Evolutionary conservation across 768 basidiomycete genomes (phyloP).

Genomic region (Tylopilus subfusipes): DNA sequence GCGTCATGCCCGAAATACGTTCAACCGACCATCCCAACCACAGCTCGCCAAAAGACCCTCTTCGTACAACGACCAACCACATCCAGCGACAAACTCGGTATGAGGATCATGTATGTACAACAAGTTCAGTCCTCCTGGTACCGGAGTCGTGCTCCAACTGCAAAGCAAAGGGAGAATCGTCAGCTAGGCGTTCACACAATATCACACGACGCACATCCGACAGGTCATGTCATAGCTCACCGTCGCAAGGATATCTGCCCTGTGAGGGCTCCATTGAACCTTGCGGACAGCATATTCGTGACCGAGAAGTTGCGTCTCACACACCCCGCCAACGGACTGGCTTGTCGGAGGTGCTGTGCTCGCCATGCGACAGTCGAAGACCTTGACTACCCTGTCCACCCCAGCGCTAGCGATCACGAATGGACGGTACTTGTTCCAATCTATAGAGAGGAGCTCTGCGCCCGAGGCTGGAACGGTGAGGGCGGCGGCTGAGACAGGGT

Average conservation of each 20-base stretch:
- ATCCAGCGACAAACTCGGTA: conserved; percentile 92
- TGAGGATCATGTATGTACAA: conserved; percentile 80
- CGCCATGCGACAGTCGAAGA: conserved; percentile 90
- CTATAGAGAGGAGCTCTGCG: conserved; percentile 75
- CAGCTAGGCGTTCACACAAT: neutral
- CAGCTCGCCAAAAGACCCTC: conserved; percentile 85
- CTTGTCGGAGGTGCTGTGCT: conserved; percentile 46
- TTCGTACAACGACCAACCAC: conserved; percentile 90
- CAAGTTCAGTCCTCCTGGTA: conserved; percentile 47
- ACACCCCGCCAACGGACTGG: conserved; percentile 63
- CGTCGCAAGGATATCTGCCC: conserved; percentile 62
- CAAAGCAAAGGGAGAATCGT: neutral
- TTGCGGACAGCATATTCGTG: conserved; percentile 91
- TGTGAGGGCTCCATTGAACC: conserved; percentile 86
- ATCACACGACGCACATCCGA: conserved; percentile 60
- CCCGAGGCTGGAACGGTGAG: conserved; percentile 76
- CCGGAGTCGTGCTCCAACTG: conserved; percentile 74
- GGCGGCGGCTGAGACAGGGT: conserved; percentile 65
- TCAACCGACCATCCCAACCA: conserved; percentile 41
- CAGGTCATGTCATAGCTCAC: conserved; percentile 95
- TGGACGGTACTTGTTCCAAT: conserved; percentile 92
- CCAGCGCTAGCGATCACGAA: conserved; percentile 73
- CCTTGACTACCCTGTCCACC: conserved; percentile 70
- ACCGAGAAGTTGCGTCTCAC: conserved; percentile 67
- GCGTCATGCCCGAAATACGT: conserved; percentile 62